Evolutionary conservation across 106 monocot genomes (phyloP), one percentile per base, ranked within the genome.

Genomic region (Hemerocallis citrina): DNA sequence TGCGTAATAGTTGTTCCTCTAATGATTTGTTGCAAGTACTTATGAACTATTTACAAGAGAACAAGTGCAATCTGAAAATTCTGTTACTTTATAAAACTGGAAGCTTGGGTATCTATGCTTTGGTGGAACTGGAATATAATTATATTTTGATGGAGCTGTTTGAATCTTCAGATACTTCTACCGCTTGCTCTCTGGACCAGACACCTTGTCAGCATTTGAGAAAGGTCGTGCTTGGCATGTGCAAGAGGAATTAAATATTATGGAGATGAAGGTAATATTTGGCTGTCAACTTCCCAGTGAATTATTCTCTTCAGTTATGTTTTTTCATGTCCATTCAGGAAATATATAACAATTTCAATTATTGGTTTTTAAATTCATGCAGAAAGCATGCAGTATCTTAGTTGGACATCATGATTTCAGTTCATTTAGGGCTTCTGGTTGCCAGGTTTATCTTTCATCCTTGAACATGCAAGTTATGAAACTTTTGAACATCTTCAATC

Each of bases 381-480:
- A 95, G 94, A 78, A 78, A 62, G 94, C 89, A 44, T 86, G 94
- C 73, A 72, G 41, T 27, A 64, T 86, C 38, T 89, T 89, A 55
- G 55, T 79, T 60, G 94, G 94, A 6, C 54, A 38, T 69, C 94
- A 89, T 81, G 94, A 95, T 84, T 95, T 95, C 72, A 95, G 89
- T 57, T 95, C 94, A 34, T 95, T 95, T 75, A 78, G 94, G 58
- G 94, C 94, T 74, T 65, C 89, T 73, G 94, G 89, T 58, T 95
- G 94, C 51, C 94, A 95, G 89, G 94, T 95, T 54, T 56, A 15
- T 39, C 31, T 56, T 54, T 67, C 28, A 59, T 59, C 59, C 25
- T 24, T 21, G 13, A 59, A 13, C 30, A 12, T n/a, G 6, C 41
- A 41, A 41, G 20, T 45, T 1, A 3, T 45, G 3, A 1, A 45